Percentiles rank a stretch among this genome's conserved stretches.
These are phyloP conservation scores for Penicillium cosmopolitanum DNA, from an alignment of 495 filamentous ascomycete genomes.

Conservation along the genomic window DNA sequence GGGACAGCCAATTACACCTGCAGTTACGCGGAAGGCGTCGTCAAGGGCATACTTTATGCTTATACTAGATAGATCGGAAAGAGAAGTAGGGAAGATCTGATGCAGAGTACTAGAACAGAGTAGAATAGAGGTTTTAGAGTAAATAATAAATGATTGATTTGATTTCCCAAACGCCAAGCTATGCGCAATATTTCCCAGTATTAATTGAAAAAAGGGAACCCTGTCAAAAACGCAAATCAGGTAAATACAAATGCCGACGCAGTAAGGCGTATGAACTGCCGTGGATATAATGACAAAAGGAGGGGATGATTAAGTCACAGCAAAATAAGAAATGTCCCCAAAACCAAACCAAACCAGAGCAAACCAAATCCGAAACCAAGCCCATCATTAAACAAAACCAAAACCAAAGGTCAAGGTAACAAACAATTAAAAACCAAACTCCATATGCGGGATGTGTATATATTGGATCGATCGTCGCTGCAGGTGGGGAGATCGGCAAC, in stretches of 20 bases:
- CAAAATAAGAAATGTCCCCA: not conserved
- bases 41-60: not conserved
- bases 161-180: conserved; percentile 30
- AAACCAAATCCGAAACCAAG: not conserved
- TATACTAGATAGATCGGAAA: not conserved
- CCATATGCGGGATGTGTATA: conserved; percentile 3
- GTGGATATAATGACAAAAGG: conserved; percentile 10
- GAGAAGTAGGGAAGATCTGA: not conserved
- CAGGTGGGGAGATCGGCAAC: conserved; percentile 2
- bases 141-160: not conserved
- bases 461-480: conserved; percentile 13
- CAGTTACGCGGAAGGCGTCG: conserved; percentile 3
- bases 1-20: not conserved
- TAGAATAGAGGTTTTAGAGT: not conserved
- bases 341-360: not conserved
- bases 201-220: not conserved
- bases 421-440: not conserved
- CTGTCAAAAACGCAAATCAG: not conserved
- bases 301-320: conserved; percentile 1
- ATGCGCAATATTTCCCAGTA: conserved; percentile 25
- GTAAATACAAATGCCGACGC: conserved; percentile 2
- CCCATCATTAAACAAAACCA: not conserved
- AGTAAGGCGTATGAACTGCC: conserved; percentile 3
- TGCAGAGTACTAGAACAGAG: not conserved
- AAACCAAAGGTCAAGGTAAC: too few relatives aligned